Base-by-base conservation (phyloP, 2,329 filamentous ascomycete genomes). In the Fusarium udum region DNA sequence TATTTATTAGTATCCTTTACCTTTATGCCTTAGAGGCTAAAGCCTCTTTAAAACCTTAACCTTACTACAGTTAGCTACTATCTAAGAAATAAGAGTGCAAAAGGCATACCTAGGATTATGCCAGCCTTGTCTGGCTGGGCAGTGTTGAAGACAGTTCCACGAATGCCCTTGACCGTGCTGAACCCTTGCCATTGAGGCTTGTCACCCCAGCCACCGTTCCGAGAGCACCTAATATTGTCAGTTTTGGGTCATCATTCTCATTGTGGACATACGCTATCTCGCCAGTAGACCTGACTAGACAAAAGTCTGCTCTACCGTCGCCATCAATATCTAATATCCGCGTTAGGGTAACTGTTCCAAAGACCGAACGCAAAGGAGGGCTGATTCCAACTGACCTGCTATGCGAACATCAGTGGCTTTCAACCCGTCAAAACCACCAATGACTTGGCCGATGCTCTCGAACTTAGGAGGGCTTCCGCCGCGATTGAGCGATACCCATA, bases 401-500 rank as follows among this genome's bases (percentile, higher is more conserved):
- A 45, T 56, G 7, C 59, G 59, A 9, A 61, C 59, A 56, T 46
- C 32, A 7, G 60, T 46, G 16, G 40, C 51, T 26, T 56, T 39
- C 9, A 37, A 20, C 0, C 60, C 26, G 14, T 18, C 39, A 2
- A 56, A 43, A 34, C 37, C 34, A 9, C 49, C 48, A 8, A 56
- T 57, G 1, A 62, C 16, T 22, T 62, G 26, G 0, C 49, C 51
- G 1, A 62, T 39, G 22, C 49, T 56, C 12, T 34, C 40, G 6
- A 62, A 62, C 18, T 46, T 32, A 16, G 32, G 60, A 34, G 60
- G 49, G 10, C 46, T 62, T 11, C 49, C 60, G 6, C 60, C 60
- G 2, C 40, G 60, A 5, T 57, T 62, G 5, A 62, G 40, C 4
- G 60, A 62, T 6, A 22, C 26, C 40, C 42, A 57, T 15, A 48